These are phyloP conservation scores for Rhizopus stolonifer DNA, from an alignment of 371 early-diverging fungal species.

Conservation along the genomic window DNA sequence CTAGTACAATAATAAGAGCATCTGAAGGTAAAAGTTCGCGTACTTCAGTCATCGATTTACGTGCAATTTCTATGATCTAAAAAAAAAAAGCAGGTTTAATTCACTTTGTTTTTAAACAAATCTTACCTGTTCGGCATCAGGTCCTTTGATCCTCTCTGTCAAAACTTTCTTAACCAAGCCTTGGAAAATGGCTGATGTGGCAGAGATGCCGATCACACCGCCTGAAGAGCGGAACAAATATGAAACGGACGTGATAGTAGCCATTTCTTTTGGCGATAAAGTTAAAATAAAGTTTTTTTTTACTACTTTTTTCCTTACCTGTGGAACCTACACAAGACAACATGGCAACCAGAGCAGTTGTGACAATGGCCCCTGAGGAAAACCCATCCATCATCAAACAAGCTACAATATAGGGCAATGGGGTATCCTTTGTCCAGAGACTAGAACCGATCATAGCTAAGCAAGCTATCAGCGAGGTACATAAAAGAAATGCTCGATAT, in stretches of 20 bases:
- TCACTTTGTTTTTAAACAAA: too few relatives aligned
- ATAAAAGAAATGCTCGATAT: conserved; percentile 20
- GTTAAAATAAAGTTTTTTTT: not conserved
- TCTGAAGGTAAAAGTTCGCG: conserved; percentile 35
- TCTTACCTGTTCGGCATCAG: conserved; percentile 31
- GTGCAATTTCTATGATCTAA: conserved; percentile 45
- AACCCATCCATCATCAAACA: conserved; percentile 43
- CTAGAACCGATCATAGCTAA: conserved; percentile 28
- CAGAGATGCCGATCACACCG: conserved; percentile 43
- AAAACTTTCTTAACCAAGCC: conserved; percentile 31
- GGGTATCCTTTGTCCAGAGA: conserved; percentile 20
- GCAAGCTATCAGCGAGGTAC: conserved; percentile 12
- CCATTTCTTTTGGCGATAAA: conserved; percentile 37
- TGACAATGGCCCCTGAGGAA: conserved; percentile 42
- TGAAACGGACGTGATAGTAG: conserved; percentile 48
- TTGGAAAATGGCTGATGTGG: conserved; percentile 43
- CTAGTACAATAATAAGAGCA: conserved; percentile 38
- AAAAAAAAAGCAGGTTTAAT: not conserved
- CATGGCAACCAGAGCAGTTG: conserved; percentile 50
- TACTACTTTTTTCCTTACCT: conserved; percentile 20
- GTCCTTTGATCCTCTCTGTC: conserved; percentile 35
- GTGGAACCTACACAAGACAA: conserved; percentile 41
- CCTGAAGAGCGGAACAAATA: conserved; percentile 50
- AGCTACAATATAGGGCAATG: conserved; percentile 19
- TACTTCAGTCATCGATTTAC: conserved; percentile 45